Conservation (phyloP, 768 basidiomycete genomes). For the Cyathus striatus region DNA sequence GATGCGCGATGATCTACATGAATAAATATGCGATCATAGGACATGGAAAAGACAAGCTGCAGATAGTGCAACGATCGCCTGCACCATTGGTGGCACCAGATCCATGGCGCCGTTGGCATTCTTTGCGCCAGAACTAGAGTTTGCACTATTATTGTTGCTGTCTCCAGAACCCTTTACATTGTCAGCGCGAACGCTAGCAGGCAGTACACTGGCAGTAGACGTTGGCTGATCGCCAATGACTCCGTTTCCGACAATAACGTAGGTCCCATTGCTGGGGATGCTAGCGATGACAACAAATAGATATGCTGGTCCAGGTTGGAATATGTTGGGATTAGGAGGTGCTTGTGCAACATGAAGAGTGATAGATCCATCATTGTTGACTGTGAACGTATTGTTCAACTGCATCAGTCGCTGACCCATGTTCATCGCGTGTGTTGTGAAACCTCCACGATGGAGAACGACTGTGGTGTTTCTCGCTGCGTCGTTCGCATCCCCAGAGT, state of each 20-base stretch:
- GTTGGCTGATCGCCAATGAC: slow-evolving; percentile 68
- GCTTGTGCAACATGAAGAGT: slow-evolving; percentile 77
- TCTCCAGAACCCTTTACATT: slow-evolving; percentile 35
- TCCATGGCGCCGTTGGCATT: too few species aligned
- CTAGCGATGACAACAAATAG: slow-evolving; percentile 82
- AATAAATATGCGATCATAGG: too few species aligned
- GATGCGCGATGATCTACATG: too few species aligned
- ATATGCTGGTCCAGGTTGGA: slow-evolving; percentile 86
- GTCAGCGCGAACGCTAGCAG: slow-evolving; percentile 39
- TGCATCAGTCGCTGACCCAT: slow-evolving; percentile 82
- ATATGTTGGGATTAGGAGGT: slow-evolving; percentile 80
- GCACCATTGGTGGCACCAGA: too few species aligned
- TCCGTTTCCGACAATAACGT: slow-evolving; percentile 77
- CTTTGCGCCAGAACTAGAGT: too few species aligned
- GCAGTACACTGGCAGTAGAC: slow-evolving; percentile 36
- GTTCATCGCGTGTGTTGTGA: slow-evolving; percentile 84
- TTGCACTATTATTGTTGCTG: too few species aligned
- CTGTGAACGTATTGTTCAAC: slow-evolving; percentile 81
- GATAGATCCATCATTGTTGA: slow-evolving; percentile 75
- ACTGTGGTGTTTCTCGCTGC: slow-evolving; percentile 75
- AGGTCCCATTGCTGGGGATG: slow-evolving; percentile 75
- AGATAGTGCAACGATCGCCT: too few species aligned
- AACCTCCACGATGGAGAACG: slow-evolving; percentile 75
- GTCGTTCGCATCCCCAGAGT: slow-evolving; percentile 60
- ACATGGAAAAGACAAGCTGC: too few species aligned